Evolutionary conservation across 2,329 filamentous ascomycete species (phyloP), one percentile per base, ranked within the genome.

Genomic region (Colletotrichum incanum): DNA sequence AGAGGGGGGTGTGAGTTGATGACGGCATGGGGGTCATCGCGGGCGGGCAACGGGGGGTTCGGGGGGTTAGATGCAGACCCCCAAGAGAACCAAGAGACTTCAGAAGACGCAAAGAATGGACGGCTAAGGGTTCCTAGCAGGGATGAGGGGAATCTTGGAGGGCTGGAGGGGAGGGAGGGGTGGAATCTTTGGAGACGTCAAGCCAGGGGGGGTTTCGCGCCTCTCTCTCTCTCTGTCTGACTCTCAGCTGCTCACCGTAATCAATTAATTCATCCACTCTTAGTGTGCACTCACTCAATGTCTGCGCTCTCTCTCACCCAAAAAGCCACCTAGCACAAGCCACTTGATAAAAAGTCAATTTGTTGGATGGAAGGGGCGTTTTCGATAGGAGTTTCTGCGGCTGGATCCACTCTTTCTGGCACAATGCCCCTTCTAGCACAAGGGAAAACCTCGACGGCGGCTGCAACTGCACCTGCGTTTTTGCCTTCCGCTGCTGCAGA

Each of bases 1-100:
- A 49, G 43, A 49, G 28, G 23, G 20, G 49, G 61, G 60, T 5
- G 61, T 64, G 61, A 34, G 18, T n/a, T 64, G 49, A 64, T 64
- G 61, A 66, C n/a, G 67, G 67, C 54, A 66, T 66, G 67, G 67
- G 62, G 67, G 62, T 66, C 67, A 66, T 11, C 34, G 28, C 31
- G 23, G 43, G 61, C 49, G 26, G 34, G 31, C 61, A 68, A 39
- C 26, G 41, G 49, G 66, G 49, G 66, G 50, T 9, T 28, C 28
- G 1, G 23, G 3, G 34, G 34, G 34, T 37, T 37, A 56, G 43
- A 14, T 52, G 47, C 11, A 45, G 56, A 20, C 26, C 12, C 12
- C 23, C 20, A 16, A 18, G 12, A 43, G 14, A 11, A 11, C 12
- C 26, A n/a, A 62, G 43, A 52, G 31, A 5, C 37, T 37, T 39